Percentiles rank a stretch among this genome's conserved stretches.
phyloP scores from a whole-genome alignment of 1,284 basidiomycete genomes.

The Apiotrichum laibachii region DNA sequence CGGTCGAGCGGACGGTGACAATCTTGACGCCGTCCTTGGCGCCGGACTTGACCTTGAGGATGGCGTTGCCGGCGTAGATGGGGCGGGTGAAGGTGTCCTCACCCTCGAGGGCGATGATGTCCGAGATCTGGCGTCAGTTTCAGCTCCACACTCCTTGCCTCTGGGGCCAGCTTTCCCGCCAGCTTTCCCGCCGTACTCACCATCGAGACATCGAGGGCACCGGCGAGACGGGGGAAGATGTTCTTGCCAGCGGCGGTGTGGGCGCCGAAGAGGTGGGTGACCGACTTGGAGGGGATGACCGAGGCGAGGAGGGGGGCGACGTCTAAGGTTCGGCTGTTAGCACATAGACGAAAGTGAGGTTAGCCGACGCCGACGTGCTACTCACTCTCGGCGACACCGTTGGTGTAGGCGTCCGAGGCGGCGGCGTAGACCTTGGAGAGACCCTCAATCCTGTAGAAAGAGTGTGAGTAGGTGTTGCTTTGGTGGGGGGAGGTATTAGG shows the following conservation, averaged over 20 bases:
- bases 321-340: constrained; percentile 37
- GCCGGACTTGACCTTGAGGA: constrained; percentile 82
- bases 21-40: constrained; percentile 72
- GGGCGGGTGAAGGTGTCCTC: constrained; percentile 83
- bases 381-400: constrained; percentile 53
- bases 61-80: constrained; percentile 98
- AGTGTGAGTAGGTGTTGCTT: constrained; percentile 5
- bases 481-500: not conserved
- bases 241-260: constrained; percentile 72
- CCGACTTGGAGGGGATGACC: constrained; percentile 54
- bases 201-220: constrained; percentile 72
- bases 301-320: constrained; percentile 57
- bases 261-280: constrained; percentile 84
- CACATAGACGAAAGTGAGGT: not conserved
- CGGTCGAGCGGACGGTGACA: constrained; percentile 93
- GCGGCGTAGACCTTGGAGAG: constrained; percentile 53
- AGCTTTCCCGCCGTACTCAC: constrained; percentile 22
- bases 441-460: constrained; percentile 46
- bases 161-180: not conserved
- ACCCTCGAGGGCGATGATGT: constrained; percentile 82
- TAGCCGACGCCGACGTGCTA: constrained; percentile 8
- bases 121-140: constrained; percentile 62
- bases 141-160: not conserved
- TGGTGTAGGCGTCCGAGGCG: constrained; percentile 49
- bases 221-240: constrained; percentile 82